Percentiles rank a stretch among this genome's conserved stretches.
These are phyloP conservation scores for Aurinia saxatilis DNA, from an alignment of 345 rosid species.

Conservation along the genomic window DNA sequence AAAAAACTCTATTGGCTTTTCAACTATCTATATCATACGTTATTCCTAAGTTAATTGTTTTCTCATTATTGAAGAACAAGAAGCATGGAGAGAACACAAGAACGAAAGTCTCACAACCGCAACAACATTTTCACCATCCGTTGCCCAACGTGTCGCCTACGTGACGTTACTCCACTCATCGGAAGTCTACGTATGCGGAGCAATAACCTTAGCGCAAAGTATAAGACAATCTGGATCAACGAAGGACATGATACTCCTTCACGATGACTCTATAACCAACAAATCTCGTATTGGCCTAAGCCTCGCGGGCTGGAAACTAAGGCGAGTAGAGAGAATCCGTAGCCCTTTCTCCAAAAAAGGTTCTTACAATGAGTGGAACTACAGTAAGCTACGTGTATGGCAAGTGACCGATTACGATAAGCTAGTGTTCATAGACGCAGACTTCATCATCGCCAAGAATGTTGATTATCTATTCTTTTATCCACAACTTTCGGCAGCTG, in stretches of 20 bases:
- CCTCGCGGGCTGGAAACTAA: conserved; percentile 60
- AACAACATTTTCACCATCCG: neutral
- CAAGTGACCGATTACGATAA: conserved; percentile 49
- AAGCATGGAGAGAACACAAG: neutral
- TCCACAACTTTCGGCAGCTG: conserved; percentile 60
- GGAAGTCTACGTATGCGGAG: conserved; percentile 80
- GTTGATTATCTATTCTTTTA: conserved; percentile 47
- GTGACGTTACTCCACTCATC: conserved; percentile 79
- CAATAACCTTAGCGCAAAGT: conserved; percentile 85
- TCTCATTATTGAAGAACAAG: conserved; percentile 11
- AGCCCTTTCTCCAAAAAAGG: conserved; percentile 48
- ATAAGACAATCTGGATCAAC: conserved; percentile 47
- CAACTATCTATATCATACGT: neutral
- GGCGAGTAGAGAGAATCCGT: conserved; percentile 43
- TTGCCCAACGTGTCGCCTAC: conserved; percentile 44
- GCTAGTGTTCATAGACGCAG: conserved; percentile 68
- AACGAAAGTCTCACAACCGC: conserved; percentile 10
- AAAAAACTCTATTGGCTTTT: too few species aligned
- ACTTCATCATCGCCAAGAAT: conserved; percentile 50
- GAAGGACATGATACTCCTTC: conserved; percentile 56
- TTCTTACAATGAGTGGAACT: conserved; percentile 88
- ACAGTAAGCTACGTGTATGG: conserved; percentile 81
- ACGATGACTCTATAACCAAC: conserved; percentile 40
- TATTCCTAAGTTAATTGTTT: neutral
- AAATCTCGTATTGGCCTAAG: conserved; percentile 39